Conservation (phyloP, 768 basidiomycete species). For the Pulveroboletus sp. region DNA sequence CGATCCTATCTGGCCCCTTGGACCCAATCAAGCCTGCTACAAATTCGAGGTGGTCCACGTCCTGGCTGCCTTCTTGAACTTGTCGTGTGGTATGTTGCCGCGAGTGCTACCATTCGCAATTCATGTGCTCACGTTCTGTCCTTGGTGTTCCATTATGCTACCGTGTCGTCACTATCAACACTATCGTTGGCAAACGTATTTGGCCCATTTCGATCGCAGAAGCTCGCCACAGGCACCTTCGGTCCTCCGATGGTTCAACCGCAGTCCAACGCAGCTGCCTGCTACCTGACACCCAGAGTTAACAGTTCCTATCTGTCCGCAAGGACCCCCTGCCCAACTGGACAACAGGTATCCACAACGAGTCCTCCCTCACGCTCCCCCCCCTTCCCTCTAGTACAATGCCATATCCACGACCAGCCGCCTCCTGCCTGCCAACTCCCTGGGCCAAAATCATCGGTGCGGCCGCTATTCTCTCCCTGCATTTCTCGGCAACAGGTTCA, state of each 20-base stretch:
- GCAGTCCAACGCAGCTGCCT: constrained; percentile 4
- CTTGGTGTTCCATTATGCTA: constrained; percentile 24
- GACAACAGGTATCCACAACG: constrained; percentile 11
- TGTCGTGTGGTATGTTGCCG: constrained; percentile 17
- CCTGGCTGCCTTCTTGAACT: constrained; percentile 16
- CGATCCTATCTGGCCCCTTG: constrained; percentile 2
- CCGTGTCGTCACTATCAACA: constrained; percentile 19
- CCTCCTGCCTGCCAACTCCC: background rate
- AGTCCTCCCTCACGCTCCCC: background rate
- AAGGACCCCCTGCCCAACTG: background rate
- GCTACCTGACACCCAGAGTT: constrained; percentile 3
- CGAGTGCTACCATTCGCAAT: background rate
- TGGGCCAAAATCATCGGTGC: background rate
- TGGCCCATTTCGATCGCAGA: constrained; percentile 24
- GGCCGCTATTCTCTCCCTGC: constrained; percentile 1
- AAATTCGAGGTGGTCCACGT: constrained; percentile 20
- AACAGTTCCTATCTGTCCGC: background rate
- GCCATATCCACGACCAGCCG: constrained; percentile 2
- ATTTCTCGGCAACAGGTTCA: background rate
- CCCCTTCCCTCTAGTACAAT: background rate
- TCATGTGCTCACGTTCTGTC: background rate
- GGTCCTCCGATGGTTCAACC: constrained; percentile 6
- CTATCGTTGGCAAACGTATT: constrained; percentile 18
- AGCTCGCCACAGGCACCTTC: constrained; percentile 1
- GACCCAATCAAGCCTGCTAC: constrained; percentile 11